A percentile compares a stretch with the other conserved stretches of the same genome.
Evolutionary conservation across 2,329 filamentous ascomycete species (phyloP).

Genomic region (Magnaporthiopsis poae): DNA sequence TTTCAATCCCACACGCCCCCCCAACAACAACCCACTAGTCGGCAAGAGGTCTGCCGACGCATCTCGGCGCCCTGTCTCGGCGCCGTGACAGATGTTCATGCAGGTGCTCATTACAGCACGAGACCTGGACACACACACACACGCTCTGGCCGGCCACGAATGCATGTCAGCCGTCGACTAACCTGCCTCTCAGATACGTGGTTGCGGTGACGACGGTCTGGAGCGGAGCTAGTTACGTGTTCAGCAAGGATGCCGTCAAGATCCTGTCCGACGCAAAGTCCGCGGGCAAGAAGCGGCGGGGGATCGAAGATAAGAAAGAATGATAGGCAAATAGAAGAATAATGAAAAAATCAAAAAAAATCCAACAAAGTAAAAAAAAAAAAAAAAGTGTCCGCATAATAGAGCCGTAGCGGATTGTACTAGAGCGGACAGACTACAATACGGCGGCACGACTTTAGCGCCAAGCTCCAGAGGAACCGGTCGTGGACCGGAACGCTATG

Average conservation of each 20-base stretch:
- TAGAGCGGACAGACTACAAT: background rate
- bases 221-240: constrained; percentile 88
- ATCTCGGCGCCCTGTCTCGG: background rate
- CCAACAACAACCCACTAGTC: background rate
- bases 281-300: constrained; percentile 8
- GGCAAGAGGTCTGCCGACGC: background rate
- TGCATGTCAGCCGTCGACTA: background rate
- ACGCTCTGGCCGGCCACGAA: background rate
- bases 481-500: too few species aligned
- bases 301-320: background rate
- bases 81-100: background rate
- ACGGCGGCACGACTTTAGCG: background rate
- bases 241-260: constrained; percentile 81
- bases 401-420: background rate
- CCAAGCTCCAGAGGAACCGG: background rate
- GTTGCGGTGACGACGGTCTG: constrained; percentile 85
- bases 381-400: background rate
- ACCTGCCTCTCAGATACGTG: constrained; percentile 48
- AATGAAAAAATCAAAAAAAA: too few species aligned
- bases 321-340: too few species aligned
- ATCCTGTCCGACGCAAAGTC: constrained; percentile 46
- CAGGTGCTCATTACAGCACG: background rate
- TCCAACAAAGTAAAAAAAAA: background rate
- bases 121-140: background rate
- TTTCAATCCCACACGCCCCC: background rate